A percentile compares a stretch with the other conserved stretches of the same genome.
Evolutionary conservation across 768 basidiomycete genomes (phyloP).

Genomic region (Xerocomellus dryophilus): DNA sequence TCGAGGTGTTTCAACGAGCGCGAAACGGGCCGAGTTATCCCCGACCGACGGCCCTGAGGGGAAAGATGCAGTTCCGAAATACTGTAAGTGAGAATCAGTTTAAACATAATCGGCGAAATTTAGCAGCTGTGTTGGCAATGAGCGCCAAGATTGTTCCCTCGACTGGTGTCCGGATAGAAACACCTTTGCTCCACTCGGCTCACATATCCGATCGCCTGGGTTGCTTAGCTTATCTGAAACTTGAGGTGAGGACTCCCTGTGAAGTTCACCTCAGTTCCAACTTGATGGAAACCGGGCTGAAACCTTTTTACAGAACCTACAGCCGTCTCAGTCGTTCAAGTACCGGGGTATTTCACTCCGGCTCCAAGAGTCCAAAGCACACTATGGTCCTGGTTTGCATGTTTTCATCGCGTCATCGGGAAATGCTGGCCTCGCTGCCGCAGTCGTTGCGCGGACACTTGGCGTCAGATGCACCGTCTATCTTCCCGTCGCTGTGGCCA

Average conservation of each 20-base stretch:
- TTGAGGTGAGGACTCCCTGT: conserved; percentile 52
- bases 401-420: conserved; percentile 72
- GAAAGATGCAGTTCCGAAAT: background rate
- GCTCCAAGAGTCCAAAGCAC: conserved; percentile 47
- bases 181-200: conserved; percentile 61
- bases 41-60: background rate
- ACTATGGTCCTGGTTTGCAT: conserved; percentile 54
- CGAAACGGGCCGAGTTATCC: background rate
- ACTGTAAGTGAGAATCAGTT: background rate
- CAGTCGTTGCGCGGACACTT: conserved; percentile 56
- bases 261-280: background rate
- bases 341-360: conserved; percentile 68
- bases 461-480: conserved; percentile 63
- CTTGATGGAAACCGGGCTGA: background rate
- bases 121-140: conserved; percentile 3
- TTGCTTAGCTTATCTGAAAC: conserved; percentile 62
- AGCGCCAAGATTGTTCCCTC: background rate
- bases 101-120: background rate
- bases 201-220: conserved; percentile 52
- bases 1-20: too few species aligned
- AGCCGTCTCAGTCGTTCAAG: conserved; percentile 76
- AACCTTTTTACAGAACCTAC: conserved; percentile 53
- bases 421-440: conserved; percentile 77
- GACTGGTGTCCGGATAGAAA: conserved; percentile 51
- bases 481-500: conserved; percentile 53